phyloP scores from a whole-genome alignment of 257 asterid species.

The Paulownia fortunei region DNA sequence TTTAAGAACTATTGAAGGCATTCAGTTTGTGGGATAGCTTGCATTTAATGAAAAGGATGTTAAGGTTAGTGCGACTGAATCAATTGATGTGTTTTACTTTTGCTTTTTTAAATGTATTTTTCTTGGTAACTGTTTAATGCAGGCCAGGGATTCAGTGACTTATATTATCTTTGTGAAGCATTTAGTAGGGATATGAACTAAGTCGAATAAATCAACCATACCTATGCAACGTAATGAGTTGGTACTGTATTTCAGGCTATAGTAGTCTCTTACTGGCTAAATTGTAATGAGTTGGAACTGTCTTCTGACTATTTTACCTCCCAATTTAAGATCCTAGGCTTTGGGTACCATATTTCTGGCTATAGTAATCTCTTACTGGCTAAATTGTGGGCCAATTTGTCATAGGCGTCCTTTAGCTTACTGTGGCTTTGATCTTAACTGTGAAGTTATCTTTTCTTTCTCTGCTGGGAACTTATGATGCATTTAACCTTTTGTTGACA shows the following conservation, averaged over 20 bases:
- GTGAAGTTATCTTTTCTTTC: neutral
- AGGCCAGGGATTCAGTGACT: too few species aligned
- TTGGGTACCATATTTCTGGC: neutral
- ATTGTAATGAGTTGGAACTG: too few species aligned
- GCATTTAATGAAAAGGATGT: neutral
- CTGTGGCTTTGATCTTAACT: neutral
- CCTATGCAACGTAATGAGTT: neutral
- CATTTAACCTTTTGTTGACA: neutral
- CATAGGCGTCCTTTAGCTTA: neutral
- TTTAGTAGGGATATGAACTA: neutral
- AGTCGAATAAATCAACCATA: neutral
- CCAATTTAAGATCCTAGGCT: neutral
- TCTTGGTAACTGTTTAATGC: too few species aligned
- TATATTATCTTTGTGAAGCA: neutral
- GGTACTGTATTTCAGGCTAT: too few species aligned
- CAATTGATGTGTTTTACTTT: neutral
- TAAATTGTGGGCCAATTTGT: neutral
- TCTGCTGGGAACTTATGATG: neutral
- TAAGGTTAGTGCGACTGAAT: neutral
- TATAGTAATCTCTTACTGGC: neutral
- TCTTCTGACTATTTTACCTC: neutral
- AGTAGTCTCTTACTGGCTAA: too few species aligned
- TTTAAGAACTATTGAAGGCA: neutral
- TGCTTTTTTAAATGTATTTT: too few species aligned
- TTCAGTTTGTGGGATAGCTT: neutral